Base-by-base conservation (phyloP, 208 protist species). In the Trypanosoma cruzi region DNA sequence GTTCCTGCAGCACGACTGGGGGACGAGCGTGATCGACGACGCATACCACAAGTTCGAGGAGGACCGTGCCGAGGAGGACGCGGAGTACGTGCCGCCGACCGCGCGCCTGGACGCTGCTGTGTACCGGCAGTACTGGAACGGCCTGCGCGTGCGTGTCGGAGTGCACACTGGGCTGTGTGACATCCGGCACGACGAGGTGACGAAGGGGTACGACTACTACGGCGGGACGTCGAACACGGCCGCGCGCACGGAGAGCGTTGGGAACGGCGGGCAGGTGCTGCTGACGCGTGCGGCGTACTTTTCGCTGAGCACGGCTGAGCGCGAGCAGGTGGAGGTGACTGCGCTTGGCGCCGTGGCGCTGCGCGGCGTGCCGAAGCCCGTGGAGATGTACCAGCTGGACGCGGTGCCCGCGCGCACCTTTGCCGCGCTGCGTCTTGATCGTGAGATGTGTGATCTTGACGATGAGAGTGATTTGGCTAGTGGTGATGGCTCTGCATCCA, bases 191-290 rank as follows among this genome's bases (percentile, higher is more conserved):
- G 78, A 87, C 73, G 73, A 86, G 74, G 77, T 84, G 48, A 87
- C 84, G 57, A 75, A 77, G 64, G 78, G 86, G 69, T 92, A 79
- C 80, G 93, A 97, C 74, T 90, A 88, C 80, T 95, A 91, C 71
- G 93, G 91, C 44, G 78, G 85, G 34, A 85, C 88, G 57, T 82
- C 84, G 20, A 97, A 96, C 77, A 85, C 75, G 36, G 80, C 89
- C 4, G 90, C 93, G n/a, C 88, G 92, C 62, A 86, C 92, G 37
- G 83, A 91, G 76, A 74, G 76, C 29, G 71, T 90, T 34, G 85
- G 74, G 31, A 76, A 88, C 42, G 92, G 90, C 40, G 92, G 92
- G 42, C 88, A 96, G 79, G 79, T 92, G 22, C 18, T 89, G 13
- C 20, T 84, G 71, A 86, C 80, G 58, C 78, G 83, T 58, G 37